Evolutionary conservation across 768 basidiomycete species (phyloP), one percentile per base, ranked within the genome.

Genomic region (Candolleomyces aberdarensis): DNA sequence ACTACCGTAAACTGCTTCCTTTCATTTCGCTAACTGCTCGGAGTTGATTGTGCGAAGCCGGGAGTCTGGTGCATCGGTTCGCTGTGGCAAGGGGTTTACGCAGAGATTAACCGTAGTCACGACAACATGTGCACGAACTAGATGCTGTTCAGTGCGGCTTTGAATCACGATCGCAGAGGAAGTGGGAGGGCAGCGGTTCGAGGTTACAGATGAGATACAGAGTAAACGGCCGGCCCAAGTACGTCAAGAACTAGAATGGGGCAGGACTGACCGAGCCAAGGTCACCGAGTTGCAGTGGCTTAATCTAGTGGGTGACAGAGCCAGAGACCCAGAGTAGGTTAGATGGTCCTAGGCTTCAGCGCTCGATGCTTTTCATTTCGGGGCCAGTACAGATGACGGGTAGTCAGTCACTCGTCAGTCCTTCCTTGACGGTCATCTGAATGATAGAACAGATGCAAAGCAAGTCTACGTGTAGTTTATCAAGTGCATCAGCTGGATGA

Each of bases 1-100:
- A 40, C 53, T 55, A 36, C 53, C 53, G 53, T 55, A 55, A 55
- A 55, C 53, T 55, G 53, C 53, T 40, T 55, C 26, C 26, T 26
- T 26, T 55, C 53, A 55, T 55, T 55, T 55, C 51, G 51, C 51
- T 15, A 53, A 14, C 26, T 53, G 51, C 51, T 53, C 53, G 53
- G 53, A 39, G 26, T 55, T 55, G 51, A 13, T 40, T n/a, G 53
- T n/a, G 53, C n/a, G 40, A 32, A 13, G 4, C 53, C 53, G 39
- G 32, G 19, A 19, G 36, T 55, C 4, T 55, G 53, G 53, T 19
- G 53, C 53, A 32, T 55, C 6, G 53, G 7, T n/a, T 55, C 19
- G 20, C 2, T 17, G 22, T 15, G 53, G 14, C 32, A 55, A 55
- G 53, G 53, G 15, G 11, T 40, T 32, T 20, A n/a, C 53, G 31